Conservation (phyloP, 148 eudicot genomes). For the Hydrangea macrophylla region DNA sequence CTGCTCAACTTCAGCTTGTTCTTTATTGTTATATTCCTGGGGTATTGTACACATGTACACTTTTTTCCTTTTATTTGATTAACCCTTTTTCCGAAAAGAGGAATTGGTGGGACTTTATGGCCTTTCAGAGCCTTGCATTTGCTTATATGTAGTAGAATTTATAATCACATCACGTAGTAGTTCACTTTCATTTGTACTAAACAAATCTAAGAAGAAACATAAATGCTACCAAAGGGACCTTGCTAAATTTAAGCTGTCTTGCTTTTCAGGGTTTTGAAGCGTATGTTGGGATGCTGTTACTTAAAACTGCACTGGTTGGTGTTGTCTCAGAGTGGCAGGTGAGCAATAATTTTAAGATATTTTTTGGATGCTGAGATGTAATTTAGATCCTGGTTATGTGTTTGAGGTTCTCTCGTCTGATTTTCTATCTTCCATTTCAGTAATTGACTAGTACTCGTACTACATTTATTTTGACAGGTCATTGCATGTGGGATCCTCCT, state of each 20-base stretch:
- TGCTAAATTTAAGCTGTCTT: neutral
- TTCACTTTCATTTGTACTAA: neutral
- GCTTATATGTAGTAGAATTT: neutral
- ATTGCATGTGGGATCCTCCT: conserved; percentile 51
- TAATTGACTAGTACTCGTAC: neutral
- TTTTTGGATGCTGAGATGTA: conserved; percentile 1
- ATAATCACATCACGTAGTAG: neutral
- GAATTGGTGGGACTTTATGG: neutral
- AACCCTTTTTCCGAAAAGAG: no score
- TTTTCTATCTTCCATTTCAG: neutral
- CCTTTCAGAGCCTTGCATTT: neutral
- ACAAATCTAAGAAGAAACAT: neutral
- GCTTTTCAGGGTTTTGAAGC: conserved; percentile 55
- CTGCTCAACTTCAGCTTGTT: neutral
- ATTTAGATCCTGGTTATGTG: neutral
- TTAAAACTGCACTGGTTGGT: conserved; percentile 46
- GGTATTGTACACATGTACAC: neutral
- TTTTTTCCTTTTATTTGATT: neutral
- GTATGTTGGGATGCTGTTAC: conserved; percentile 48
- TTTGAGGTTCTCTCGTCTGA: neutral
- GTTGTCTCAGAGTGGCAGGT: conserved; percentile 63
- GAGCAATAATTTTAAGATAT: neutral
- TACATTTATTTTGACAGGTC: conserved; percentile 28
- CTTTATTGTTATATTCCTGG: neutral
- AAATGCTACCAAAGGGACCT: neutral